phyloP scores from a whole-genome alignment of 2,329 filamentous ascomycete species.

The Stemphylium lycopersici region DNA sequence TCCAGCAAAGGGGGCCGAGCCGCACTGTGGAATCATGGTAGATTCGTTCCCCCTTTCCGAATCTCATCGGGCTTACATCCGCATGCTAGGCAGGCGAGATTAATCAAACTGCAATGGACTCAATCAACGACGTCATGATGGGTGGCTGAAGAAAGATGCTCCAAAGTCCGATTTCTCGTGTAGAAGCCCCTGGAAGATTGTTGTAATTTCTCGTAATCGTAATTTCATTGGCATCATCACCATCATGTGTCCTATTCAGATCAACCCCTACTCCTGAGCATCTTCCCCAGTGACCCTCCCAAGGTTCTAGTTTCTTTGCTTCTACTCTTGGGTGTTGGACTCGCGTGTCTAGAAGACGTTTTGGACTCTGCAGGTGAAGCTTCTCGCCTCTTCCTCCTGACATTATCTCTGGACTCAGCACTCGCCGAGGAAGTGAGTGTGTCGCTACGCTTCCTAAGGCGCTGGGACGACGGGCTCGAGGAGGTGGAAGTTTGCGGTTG shows the following conservation, averaged over 20 bases:
- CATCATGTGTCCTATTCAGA: neutral
- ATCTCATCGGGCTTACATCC: too few relatives aligned
- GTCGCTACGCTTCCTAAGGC: conserved; percentile 30
- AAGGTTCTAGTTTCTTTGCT: conserved; percentile 11
- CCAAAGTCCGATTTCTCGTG: too few relatives aligned
- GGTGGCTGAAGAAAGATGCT: too few relatives aligned
- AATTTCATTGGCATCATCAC: neutral
- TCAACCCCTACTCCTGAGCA: conserved; percentile 20
- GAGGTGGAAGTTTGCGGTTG: conserved; percentile 1
- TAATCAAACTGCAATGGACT: too few relatives aligned
- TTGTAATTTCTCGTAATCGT: neutral
- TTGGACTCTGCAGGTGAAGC: conserved; percentile 18
- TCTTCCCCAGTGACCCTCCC: conserved; percentile 15
- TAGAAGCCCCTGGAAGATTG: too few relatives aligned
- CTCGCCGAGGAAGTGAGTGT: conserved; percentile 26
- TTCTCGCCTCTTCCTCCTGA: conserved; percentile 13
- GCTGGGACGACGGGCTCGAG: conserved; percentile 13
- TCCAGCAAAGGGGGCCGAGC: too few relatives aligned
- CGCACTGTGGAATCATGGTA: too few relatives aligned
- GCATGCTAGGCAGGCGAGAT: too few relatives aligned
- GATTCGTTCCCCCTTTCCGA: too few relatives aligned
- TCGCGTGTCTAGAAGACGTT: conserved; percentile 15
- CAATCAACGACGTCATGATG: too few relatives aligned
- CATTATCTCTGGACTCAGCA: conserved; percentile 15
- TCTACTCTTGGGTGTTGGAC: conserved; percentile 15